A percentile compares a stretch with the other conserved stretches of the same genome.
Evolutionary conservation across 441 rosid species (phyloP).

Genomic region (Biscutella laevigata): DNA sequence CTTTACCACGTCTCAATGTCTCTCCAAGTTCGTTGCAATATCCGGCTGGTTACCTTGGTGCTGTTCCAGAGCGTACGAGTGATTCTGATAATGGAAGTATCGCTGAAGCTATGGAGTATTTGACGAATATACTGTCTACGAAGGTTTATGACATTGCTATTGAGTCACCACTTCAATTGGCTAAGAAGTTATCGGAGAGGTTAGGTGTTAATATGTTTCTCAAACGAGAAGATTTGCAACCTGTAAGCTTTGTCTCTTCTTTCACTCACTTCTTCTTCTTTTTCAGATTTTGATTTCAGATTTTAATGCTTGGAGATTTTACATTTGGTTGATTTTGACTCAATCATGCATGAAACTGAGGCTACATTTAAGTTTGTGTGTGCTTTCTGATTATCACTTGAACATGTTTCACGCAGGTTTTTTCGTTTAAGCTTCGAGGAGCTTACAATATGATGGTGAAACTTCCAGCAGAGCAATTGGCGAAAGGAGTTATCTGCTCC

Average conservation of each 20-base stretch:
- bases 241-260: slow-evolving; percentile 47
- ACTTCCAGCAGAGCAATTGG: slow-evolving; percentile 53
- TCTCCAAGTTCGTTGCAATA: slow-evolving; percentile 60
- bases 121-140: slow-evolving; percentile 69
- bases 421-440: slow-evolving; percentile 96
- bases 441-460: slow-evolving; percentile 96
- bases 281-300: background rate
- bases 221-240: slow-evolving; percentile 89
- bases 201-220: slow-evolving; percentile 63
- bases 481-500: slow-evolving; percentile 78
- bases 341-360: background rate
- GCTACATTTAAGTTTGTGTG: background rate
- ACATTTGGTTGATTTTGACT: slow-evolving; percentile 1
- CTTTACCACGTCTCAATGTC: slow-evolving; percentile 24
- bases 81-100: slow-evolving; percentile 27
- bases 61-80: slow-evolving; percentile 46
- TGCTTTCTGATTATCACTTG: background rate
- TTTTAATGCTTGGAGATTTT: too few species aligned
- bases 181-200: slow-evolving; percentile 62
- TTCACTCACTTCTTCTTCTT: background rate
- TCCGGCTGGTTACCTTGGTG: slow-evolving; percentile 77
- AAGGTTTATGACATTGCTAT: slow-evolving; percentile 81
- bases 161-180: slow-evolving; percentile 75
- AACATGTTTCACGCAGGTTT: slow-evolving; percentile 47
- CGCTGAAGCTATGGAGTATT: slow-evolving; percentile 54